Percentiles rank a stretch among this genome's conserved stretches.
Evolutionary conservation across 495 filamentous ascomycete species (phyloP).

Genomic region (Trichocladium uniseriatum): DNA sequence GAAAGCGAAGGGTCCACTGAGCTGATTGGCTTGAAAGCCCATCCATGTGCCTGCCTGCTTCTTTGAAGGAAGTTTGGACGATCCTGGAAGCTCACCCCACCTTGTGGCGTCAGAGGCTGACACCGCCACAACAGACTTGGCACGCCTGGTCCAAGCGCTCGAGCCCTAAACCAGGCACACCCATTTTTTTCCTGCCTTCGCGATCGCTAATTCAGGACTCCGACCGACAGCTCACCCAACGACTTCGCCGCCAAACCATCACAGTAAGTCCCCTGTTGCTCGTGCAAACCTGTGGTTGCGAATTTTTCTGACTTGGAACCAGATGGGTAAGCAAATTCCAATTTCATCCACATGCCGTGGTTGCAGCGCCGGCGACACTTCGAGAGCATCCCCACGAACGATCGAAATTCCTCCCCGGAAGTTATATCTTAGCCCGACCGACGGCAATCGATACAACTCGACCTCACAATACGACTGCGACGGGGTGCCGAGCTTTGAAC

Average conservation of each 20-base stretch:
- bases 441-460: not conserved
- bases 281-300: not conserved
- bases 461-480: not conserved
- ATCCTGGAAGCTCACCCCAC: not conserved
- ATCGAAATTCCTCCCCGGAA: not conserved
- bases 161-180: constrained; percentile 32
- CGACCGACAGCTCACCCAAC: constrained; percentile 24
- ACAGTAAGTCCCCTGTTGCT: constrained; percentile 31
- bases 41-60: not conserved
- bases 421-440: not conserved
- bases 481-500: not conserved
- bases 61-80: too few relatives aligned
- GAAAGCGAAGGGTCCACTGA: too few relatives aligned
- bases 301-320: constrained; percentile 19
- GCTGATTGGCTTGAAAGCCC: not conserved
- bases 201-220: constrained; percentile 26
- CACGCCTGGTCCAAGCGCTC: constrained; percentile 18
- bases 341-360: constrained; percentile 5
- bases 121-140: constrained; percentile 19
- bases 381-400: constrained; percentile 1
- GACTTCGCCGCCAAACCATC: constrained; percentile 28
- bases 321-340: constrained; percentile 43
- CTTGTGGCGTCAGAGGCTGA: not conserved
- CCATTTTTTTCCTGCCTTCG: constrained; percentile 25
- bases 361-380: constrained; percentile 6